Evolutionary conservation across 2,329 filamentous ascomycete genomes (phyloP), one percentile per base, ranked within the genome.

Genomic region (Colletotrichum ledebouriae): DNA sequence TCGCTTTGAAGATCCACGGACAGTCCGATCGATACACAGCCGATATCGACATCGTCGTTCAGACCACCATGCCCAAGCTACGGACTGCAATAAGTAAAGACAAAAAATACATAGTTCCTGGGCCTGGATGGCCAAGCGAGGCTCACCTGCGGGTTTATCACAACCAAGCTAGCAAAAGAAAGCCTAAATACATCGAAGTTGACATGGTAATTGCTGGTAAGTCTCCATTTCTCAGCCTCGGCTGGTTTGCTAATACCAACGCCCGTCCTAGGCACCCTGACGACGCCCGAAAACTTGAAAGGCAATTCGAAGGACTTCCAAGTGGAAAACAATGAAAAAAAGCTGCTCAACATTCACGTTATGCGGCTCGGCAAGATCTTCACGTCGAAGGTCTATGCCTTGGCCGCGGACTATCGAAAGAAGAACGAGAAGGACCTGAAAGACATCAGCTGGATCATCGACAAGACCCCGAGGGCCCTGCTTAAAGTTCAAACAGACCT

Each of bases 331-430:
- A 13, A 6, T 11, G 46, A 17, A 22, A 49, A 49, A 2, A 15
- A 12, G 6, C 20, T 22, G 46, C 1, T 9, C 0, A 25, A 6
- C 0, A 11, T 20, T 10, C 11, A 3, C 17, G 2, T 25, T 6
- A 17, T 22, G 20, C 25, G 46, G 10, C 9, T 13, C 7, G 9
- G 25, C 11, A 4, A 49, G 4, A 49, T 49, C 20, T 25, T 25
- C 5, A 49, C 17, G 15, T 15, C 1, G 6, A 49, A 25, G 46
- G 2, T 49, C 17, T 7, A 25, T 3, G 6, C 9, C 11, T 49
- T 49, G 20, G 46, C 12, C 6, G 17, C 11, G 5, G 46, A 17
- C 25, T 22, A 46, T 11, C 44, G 17, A n/a, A 11, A 46, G 9
- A 46, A 46, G 44, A 2, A 46, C 1, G 17, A 11, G 6, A 20